phyloP scores from a whole-genome alignment of 23 red algal genomes.

The Gracilaria gracilis region DNA sequence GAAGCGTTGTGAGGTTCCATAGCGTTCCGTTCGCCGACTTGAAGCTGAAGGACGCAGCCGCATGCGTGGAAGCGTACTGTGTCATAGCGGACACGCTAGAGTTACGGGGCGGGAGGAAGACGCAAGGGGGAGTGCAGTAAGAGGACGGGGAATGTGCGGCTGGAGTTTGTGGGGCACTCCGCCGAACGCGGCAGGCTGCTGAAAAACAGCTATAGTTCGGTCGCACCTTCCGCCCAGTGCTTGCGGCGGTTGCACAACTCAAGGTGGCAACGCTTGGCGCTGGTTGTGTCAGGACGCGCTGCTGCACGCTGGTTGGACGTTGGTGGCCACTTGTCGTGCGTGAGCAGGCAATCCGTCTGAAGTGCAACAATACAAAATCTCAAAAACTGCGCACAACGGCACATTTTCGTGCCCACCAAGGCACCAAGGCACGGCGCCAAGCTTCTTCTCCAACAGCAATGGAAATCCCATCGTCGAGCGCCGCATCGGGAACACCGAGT shows the following conservation, averaged over 20 bases:
- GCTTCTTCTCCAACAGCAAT: too few relatives aligned
- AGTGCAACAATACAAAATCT: background rate
- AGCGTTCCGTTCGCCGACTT: conserved; percentile 12
- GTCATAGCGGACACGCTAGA: conserved; percentile 6
- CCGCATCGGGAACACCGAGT: too few relatives aligned
- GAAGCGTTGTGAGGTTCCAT: conserved; percentile 43
- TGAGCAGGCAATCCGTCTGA: background rate
- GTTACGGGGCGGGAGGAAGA: background rate
- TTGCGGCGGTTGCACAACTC: background rate
- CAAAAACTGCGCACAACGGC: background rate
- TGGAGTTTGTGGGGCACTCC: background rate
- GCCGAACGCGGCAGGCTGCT: too few relatives aligned
- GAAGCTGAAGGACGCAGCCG: background rate
- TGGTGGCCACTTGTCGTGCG: background rate
- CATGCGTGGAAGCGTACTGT: conserved; percentile 14
- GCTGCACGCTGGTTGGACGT: background rate
- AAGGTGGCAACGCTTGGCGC: background rate
- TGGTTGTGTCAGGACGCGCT: background rate
- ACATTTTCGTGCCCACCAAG: too few relatives aligned
- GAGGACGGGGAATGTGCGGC: background rate
- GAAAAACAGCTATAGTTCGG: too few relatives aligned
- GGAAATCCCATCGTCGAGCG: too few relatives aligned
- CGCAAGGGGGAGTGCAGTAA: background rate
- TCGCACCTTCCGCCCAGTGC: too few relatives aligned
- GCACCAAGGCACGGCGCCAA: too few relatives aligned